Conservation (phyloP, 768 basidiomycete genomes). For the Mycena indigotica region DNA sequence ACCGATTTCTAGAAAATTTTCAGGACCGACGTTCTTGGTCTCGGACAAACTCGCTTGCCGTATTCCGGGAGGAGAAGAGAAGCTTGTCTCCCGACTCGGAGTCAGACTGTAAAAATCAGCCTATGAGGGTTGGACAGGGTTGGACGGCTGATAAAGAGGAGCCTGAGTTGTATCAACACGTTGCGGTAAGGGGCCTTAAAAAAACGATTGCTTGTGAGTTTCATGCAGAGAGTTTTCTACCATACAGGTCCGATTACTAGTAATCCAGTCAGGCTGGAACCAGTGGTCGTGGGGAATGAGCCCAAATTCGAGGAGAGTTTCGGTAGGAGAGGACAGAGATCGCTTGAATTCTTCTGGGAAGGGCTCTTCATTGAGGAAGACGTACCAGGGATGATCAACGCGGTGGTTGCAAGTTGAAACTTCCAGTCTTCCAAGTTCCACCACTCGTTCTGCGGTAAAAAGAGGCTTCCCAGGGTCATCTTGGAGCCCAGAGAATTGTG, state of each 20-base stretch:
- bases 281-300: constrained; percentile 70
- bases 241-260: constrained; percentile 67
- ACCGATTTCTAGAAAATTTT: too few species aligned
- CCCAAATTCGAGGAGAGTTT: constrained; percentile 51
- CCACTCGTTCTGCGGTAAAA: too few species aligned
- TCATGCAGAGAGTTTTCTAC: constrained; percentile 44
- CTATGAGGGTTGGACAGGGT: constrained; percentile 62
- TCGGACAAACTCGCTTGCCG: constrained; percentile 52
- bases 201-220: background rate
- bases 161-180: constrained; percentile 21
- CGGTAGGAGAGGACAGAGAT: constrained; percentile 38
- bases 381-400: constrained; percentile 83
- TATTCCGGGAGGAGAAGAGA: constrained; percentile 60
- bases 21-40: too few species aligned
- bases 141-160: constrained; percentile 61
- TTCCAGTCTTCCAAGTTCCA: too few species aligned
- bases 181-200: constrained; percentile 25
- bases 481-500: too few species aligned
- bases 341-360: constrained; percentile 77
- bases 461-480: too few species aligned
- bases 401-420: too few species aligned
- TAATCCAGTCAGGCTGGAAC: constrained; percentile 79
- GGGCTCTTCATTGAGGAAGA: constrained; percentile 84
- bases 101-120: constrained; percentile 57
- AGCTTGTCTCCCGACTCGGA: constrained; percentile 63